Percentiles rank a stretch among this genome's conserved stretches.
phyloP scores from a whole-genome alignment of 306 rosid species.

The Alnus rubra region DNA sequence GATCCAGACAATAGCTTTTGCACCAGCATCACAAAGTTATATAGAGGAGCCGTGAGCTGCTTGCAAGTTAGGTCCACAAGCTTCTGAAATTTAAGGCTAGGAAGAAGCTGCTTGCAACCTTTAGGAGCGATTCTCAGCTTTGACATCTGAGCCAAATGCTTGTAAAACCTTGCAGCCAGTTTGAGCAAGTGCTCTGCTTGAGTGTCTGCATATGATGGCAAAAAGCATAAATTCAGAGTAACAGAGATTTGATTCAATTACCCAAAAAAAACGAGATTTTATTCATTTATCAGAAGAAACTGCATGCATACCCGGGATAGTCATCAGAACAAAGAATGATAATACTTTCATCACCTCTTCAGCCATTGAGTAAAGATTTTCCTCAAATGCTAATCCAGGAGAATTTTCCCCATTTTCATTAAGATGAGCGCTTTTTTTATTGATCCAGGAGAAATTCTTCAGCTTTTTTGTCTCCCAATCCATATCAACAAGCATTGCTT shows the following conservation, averaged over 20 bases:
- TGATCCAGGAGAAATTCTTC: constrained; percentile 23
- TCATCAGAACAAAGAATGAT: constrained; percentile 38
- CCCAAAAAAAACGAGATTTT: not conserved
- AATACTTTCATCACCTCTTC: constrained; percentile 43
- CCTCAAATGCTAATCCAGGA: constrained; percentile 35
- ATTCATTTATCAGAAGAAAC: not conserved
- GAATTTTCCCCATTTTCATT: constrained; percentile 25
- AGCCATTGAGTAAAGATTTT: constrained; percentile 34
- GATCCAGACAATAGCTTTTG: constrained; percentile 28
- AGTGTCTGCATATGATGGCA: constrained; percentile 27
- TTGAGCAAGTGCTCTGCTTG: constrained; percentile 41
- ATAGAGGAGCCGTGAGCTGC: constrained; percentile 41
- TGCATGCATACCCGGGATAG: constrained; percentile 29
- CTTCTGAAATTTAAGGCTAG: constrained; percentile 36
- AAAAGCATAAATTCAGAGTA: not conserved
- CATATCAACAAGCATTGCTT: constrained; percentile 33
- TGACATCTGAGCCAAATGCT: constrained; percentile 42
- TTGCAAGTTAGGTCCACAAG: constrained; percentile 49
- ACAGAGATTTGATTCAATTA: not conserved
- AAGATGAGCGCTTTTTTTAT: constrained; percentile 15
- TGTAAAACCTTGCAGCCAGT: constrained; percentile 39
- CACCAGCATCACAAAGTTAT: constrained; percentile 32
- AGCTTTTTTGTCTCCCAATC: constrained; percentile 42
- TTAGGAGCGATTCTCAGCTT: constrained; percentile 46
- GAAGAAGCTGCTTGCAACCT: constrained; percentile 42